These are phyloP conservation scores for Micromonas commoda DNA, from an alignment of 139 green algal genomes.

Conservation along the genomic window DNA sequence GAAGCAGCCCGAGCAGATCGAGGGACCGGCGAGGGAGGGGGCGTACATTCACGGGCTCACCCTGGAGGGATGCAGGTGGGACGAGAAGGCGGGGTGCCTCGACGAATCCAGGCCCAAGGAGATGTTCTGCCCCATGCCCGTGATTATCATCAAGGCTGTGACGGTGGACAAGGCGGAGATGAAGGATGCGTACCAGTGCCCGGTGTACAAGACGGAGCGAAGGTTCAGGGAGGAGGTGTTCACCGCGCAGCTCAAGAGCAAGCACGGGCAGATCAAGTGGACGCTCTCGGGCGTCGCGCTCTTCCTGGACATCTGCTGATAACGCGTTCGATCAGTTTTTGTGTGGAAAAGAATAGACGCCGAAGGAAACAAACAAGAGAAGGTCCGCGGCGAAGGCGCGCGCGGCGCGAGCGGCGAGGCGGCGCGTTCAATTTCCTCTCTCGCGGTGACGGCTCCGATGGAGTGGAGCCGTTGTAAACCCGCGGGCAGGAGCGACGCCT, in stretches of 20 bases:
- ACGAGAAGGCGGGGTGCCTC: conserved; percentile 63
- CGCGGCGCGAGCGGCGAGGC: too few species aligned
- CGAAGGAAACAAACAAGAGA: too few species aligned
- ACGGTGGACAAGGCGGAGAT: conserved; percentile 61
- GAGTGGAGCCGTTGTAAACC: too few species aligned
- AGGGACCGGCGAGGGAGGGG: conserved; percentile 64
- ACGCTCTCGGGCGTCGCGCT: conserved; percentile 63
- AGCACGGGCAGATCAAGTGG: conserved; percentile 62
- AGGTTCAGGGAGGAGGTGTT: conserved; percentile 68
- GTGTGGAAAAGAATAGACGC: too few species aligned
- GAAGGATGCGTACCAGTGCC: conserved; percentile 65
- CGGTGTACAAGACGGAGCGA: conserved; percentile 86
- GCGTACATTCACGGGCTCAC: conserved; percentile 76
- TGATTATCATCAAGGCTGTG: conserved; percentile 63
- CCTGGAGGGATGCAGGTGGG: conserved; percentile 74
- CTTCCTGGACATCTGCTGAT: conserved; percentile 53
- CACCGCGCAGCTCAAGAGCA: conserved; percentile 69
- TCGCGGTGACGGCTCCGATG: too few species aligned
- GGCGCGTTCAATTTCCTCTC: too few species aligned
- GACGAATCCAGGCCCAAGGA: conserved; percentile 68
- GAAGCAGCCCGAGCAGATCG: conserved; percentile 61
- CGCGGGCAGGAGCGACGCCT: too few species aligned
- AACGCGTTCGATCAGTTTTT: too few species aligned
- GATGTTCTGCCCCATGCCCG: conserved; percentile 69
- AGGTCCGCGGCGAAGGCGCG: too few species aligned